Base-by-base conservation (phyloP, 2,329 filamentous ascomycete genomes). In the Geosmithia putterillii region DNA sequence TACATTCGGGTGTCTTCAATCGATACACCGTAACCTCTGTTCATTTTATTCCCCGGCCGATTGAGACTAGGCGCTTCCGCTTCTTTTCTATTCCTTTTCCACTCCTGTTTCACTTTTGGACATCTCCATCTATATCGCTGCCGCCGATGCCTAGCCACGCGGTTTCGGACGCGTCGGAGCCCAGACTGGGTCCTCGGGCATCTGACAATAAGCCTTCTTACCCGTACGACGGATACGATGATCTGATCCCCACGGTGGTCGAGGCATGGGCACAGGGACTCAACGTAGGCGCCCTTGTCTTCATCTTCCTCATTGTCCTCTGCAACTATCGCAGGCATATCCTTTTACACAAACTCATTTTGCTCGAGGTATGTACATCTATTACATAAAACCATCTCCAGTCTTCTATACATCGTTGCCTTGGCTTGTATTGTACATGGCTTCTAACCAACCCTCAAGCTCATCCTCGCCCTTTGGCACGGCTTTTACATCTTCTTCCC, bases 291-390 rank as follows among this genome's bases (percentile, higher is more conserved):
- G 32, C 47, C 6, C 36, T 49, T 8, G 38, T 47, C 21, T 21
- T 49, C 9, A 40, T 49, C 18, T 42, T 45, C n/a, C 42, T 47
- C 7, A 38, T 47, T n/a, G 45, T 49, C 2, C 35, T 47, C 5
- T 49, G 45, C 43, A 49, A 49, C 25, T 49, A 49, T 40, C 47
- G 47, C 18, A 43, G 34, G 25, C 19, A 41, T n/a, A 38, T 49
- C 15, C 45, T 49, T 23, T 40, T 49, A 15, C 47, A 49, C 42
- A 49, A 49, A 34, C 37, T 49, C 18, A 49, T 49, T 47, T 23
- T 49, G 12, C 22, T 49, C 25, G 47, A 49, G 47, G 45, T 48
- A 35, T 7, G 35, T 14, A 15, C 25, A 18, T 22, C 19, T 8
- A 8, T n/a, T 4, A n/a, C 35, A 32, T n/a, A n/a, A n/a, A n/a